Conservation (phyloP, 345 rosid species). For the Schrenkiella parvula region DNA sequence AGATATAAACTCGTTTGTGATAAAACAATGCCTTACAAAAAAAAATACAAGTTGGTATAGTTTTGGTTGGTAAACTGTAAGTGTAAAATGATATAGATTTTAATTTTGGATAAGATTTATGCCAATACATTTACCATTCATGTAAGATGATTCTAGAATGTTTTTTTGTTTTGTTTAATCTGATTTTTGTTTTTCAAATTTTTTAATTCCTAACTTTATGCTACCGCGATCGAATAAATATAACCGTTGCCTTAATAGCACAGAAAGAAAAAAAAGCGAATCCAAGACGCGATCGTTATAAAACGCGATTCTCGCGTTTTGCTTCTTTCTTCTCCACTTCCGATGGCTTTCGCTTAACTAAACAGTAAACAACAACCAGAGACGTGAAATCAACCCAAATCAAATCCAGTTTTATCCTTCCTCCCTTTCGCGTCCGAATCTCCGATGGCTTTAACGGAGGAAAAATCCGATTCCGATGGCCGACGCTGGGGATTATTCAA, state of each 20-base stretch:
- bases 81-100: neutral
- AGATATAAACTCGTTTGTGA: neutral
- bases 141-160: neutral
- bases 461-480: constrained; percentile 45
- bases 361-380: neutral
- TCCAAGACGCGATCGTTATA: neutral
- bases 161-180: no score
- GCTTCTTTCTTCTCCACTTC: neutral
- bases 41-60: neutral
- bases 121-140: neutral
- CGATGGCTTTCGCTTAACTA: neutral
- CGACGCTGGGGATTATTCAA: constrained; percentile 72
- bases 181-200: no score
- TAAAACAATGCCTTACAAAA: no score
- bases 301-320: constrained; percentile 10
- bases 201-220: no score
- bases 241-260: neutral
- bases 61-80: neutral
- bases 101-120: neutral
- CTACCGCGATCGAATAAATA: neutral
- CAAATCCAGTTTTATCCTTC: constrained; percentile 17
- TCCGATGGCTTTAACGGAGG: constrained; percentile 64
- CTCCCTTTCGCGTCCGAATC: constrained; percentile 2
- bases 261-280: neutral
- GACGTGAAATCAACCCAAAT: constrained; percentile 27